phyloP scores from a whole-genome alignment of 1,139 yeast species.

The Kodamaea derodonti region DNA sequence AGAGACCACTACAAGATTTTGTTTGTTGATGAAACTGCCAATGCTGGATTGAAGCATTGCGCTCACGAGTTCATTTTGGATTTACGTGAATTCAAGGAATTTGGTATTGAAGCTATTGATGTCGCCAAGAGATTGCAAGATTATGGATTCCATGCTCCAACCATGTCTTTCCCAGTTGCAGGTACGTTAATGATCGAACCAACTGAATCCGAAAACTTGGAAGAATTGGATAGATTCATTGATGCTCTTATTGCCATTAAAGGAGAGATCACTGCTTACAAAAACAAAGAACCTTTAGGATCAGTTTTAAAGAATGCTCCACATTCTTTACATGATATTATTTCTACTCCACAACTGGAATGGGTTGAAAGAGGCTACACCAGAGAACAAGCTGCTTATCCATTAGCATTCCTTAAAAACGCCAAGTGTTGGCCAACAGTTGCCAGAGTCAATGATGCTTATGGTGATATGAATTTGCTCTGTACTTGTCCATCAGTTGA shows the following conservation, averaged over 20 bases:
- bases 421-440: slow-evolving; percentile 96
- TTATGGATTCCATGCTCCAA: slow-evolving; percentile 98
- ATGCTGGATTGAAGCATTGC: slow-evolving; percentile 67
- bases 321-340: slow-evolving; percentile 78
- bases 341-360: slow-evolving; percentile 54
- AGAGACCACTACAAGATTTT: slow-evolving; percentile 69
- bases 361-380: slow-evolving; percentile 84
- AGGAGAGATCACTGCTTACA: slow-evolving; percentile 74
- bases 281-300: slow-evolving; percentile 64
- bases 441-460: slow-evolving; percentile 87
- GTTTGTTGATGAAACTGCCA: slow-evolving; percentile 54
- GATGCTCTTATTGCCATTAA: slow-evolving; percentile 84
- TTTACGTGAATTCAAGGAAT: slow-evolving; percentile 74
- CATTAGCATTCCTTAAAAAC: slow-evolving; percentile 65
- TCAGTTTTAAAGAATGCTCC: slow-evolving; percentile 85
- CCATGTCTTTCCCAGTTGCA: slow-evolving; percentile 98
- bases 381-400: slow-evolving; percentile 91
- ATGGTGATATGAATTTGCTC: slow-evolving; percentile 87
- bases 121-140: slow-evolving; percentile 96
- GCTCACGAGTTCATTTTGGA: slow-evolving; percentile 97
- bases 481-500: slow-evolving; percentile 91
- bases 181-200: slow-evolving; percentile 98
- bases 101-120: slow-evolving; percentile 91
- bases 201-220: slow-evolving; percentile 88
- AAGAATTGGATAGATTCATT: slow-evolving; percentile 85